Evolutionary conservation across 169 alveolate species (phyloP), one percentile per base, ranked within the genome.

Genomic region (Cyclospora cayetanensis): DNA sequence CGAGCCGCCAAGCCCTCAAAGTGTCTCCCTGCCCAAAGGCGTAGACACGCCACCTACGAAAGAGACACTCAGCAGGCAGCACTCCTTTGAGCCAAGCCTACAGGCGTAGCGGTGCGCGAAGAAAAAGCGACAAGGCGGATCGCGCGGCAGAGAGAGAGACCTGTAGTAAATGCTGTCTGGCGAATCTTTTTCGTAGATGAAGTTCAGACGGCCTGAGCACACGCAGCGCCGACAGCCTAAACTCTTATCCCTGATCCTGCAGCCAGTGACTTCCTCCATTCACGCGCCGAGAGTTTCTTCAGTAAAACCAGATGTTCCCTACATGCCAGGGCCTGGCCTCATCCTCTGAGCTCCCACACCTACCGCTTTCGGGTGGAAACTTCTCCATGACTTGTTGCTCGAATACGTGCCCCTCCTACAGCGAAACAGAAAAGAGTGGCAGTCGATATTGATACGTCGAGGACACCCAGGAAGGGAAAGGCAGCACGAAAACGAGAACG

Each of bases 11-110:
- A 1, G 80, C 50, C 27, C 66, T 42, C 2, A 86, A 39, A 31
- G 93, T 92, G 90, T 92, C 93, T 11, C 95, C 95, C 77, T 92
- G 94, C 1, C 90, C 72, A 31, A 42, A 76, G 35, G 94, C 92
- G 46, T 37, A 92, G 53, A 85, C 90, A 29, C 93, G 65, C 94
- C 94, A 92, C 63, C 94, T 91, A 46, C 9, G 50, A 18, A 25
- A 29, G 63, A 9, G 22, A 22, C 20, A 2, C 11, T 15, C 0
- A 5, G 29, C 4, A 74, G 34, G 34, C 7, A 66, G 18, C 18
- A 7, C 35, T 66, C 35, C 15, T 15, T 15, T 7, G 22, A 15
- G 22, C 41, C 22, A 66, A 7, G 18, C 41, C 22, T 29, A 66
- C 35, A 66, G 35, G 79, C 79, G 22, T 15, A 9, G 7, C n/a